phyloP scores from a whole-genome alignment of 805 yeast genomes.

The Kodamaea hsintzibuensis region DNA sequence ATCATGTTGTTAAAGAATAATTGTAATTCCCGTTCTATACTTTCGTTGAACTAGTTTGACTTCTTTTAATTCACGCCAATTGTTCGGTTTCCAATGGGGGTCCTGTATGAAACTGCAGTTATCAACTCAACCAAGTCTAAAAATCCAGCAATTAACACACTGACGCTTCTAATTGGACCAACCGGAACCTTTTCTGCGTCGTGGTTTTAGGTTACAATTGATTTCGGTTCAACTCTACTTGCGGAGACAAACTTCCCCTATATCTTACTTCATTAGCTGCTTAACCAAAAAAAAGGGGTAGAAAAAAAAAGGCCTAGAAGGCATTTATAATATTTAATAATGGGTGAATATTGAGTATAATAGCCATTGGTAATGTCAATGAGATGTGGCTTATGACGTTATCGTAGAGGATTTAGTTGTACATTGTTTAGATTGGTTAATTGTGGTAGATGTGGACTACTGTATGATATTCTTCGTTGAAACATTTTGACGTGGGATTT shows the following conservation, averaged over 20 bases:
- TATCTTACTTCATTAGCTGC: not conserved
- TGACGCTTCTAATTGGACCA: constrained; percentile 1
- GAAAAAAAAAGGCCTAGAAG: not conserved
- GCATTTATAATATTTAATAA: not conserved
- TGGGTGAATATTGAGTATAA: not conserved
- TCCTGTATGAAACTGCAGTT: constrained; percentile 2
- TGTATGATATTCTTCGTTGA: not conserved
- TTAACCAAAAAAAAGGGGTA: not conserved
- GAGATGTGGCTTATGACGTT: not conserved
- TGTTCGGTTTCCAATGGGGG: not conserved
- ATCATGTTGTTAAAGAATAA: not conserved
- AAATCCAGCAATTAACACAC: not conserved
- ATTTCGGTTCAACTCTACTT: not conserved
- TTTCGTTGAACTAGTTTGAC: not conserved
- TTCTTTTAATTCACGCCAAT: not conserved
- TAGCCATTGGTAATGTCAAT: not conserved
- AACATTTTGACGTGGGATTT: not conserved
- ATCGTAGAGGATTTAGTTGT: no score
- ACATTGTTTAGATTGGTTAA: no score
- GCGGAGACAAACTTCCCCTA: not conserved
- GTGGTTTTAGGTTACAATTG: not conserved
- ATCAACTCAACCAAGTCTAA: constrained; percentile 1
- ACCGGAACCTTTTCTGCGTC: not conserved
- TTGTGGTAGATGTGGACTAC: not conserved
- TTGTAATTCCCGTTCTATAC: not conserved